Evolutionary conservation across 176 grass and related monocot genomes (phyloP).

Genomic region (Aegilops umbellulata): DNA sequence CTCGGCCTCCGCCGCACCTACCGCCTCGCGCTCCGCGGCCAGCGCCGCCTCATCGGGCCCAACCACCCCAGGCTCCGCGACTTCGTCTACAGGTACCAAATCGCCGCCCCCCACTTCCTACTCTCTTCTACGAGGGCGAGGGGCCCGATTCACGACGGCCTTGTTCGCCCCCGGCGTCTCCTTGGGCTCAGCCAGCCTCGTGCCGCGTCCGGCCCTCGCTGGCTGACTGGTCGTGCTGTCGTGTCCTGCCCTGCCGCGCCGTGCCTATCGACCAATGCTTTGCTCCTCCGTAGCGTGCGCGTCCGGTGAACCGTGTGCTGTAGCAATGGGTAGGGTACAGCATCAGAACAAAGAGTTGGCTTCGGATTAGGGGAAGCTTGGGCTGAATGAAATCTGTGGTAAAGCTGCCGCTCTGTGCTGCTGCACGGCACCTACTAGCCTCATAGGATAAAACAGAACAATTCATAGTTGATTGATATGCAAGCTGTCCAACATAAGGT

Average conservation of each 20-base stretch:
- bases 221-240: neutral
- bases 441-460: neutral
- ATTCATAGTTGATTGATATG: too few relatives aligned
- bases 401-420: neutral
- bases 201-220: neutral
- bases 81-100: constrained; percentile 61
- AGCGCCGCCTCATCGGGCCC: constrained; percentile 73
- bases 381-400: neutral
- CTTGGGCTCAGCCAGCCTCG: neutral
- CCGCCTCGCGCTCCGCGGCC: constrained; percentile 76
- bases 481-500: neutral
- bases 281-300: neutral
- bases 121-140: neutral
- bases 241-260: neutral
- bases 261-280: neutral
- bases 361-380: neutral
- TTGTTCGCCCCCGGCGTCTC: neutral
- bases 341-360: neutral
- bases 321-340: too few relatives aligned
- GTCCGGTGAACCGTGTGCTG: too few relatives aligned
- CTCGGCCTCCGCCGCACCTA: constrained; percentile 79
- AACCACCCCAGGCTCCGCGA: constrained; percentile 65
- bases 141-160: neutral
- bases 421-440: neutral
- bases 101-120: neutral